Conservation (phyloP, 78 protist species). For the Pirum gemmata region DNA sequence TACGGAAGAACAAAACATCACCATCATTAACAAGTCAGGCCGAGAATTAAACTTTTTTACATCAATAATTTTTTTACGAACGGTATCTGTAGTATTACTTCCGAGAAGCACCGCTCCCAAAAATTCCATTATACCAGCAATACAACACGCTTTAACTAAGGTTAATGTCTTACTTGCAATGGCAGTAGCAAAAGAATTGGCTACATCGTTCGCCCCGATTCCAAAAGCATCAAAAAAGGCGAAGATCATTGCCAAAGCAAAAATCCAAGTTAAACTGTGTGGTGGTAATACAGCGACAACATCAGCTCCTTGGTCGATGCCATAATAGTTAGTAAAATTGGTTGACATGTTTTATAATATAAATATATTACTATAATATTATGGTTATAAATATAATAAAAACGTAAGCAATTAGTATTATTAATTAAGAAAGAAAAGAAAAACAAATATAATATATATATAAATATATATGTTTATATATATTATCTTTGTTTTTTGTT, state of each 20-base stretch:
- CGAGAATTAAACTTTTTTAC: not conserved
- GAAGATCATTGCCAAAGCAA: not conserved
- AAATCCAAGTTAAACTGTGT: constrained; percentile 23
- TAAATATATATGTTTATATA: no score
- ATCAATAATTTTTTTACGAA: constrained; percentile 13
- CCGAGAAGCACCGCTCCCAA: constrained; percentile 48
- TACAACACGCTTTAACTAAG: constrained; percentile 10
- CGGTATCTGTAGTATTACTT: not conserved
- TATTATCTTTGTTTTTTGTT: no score
- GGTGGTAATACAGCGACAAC: constrained; percentile 7
- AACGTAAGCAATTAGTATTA: no score
- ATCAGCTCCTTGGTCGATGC: not conserved
- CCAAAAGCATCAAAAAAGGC: constrained; percentile 34
- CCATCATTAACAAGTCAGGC: constrained; percentile 43
- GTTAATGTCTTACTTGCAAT: constrained; percentile 19
- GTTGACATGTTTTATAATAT: not conserved
- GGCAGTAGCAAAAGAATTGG: constrained; percentile 42
- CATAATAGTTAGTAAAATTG: not conserved
- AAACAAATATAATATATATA: no score
- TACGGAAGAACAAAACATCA: constrained; percentile 46
- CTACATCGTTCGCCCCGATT: constrained; percentile 53
- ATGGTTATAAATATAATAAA: no score
- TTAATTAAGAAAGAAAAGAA: no score
- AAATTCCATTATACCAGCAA: constrained; percentile 38
- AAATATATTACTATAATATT: no score